phyloP scores from a whole-genome alignment of 768 basidiomycete species.

The Rhizopogon vinicolor region DNA sequence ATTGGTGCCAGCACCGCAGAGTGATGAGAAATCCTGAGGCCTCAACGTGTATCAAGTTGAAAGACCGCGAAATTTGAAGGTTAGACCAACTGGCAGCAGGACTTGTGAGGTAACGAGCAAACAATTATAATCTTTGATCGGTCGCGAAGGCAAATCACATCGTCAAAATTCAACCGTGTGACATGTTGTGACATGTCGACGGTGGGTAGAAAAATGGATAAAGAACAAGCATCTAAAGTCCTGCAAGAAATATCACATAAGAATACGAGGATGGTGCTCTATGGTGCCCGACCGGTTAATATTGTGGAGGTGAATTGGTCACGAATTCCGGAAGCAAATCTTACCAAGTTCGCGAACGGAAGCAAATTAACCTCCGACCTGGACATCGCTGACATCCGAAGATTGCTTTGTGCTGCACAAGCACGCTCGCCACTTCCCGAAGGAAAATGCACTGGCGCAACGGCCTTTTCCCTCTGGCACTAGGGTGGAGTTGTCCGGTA shows the following conservation, averaged over 20 bases:
- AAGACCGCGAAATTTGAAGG: not conserved
- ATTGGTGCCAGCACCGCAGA: too few species aligned
- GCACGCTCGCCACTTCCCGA: slow-evolving; percentile 6
- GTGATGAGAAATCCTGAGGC: not conserved
- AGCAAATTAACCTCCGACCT: not conserved
- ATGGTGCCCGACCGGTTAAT: not conserved
- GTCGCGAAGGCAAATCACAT: not conserved
- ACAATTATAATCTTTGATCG: not conserved
- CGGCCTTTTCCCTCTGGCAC: not conserved
- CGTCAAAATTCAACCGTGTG: not conserved
- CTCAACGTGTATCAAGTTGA: not conserved
- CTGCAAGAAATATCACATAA: not conserved
- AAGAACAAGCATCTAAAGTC: not conserved
- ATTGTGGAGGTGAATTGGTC: not conserved
- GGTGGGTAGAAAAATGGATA: not conserved
- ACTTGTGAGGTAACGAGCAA: not conserved
- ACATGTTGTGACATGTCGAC: not conserved
- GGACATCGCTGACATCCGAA: not conserved
- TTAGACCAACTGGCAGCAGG: too few species aligned
- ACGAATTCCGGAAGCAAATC: not conserved
- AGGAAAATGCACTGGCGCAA: not conserved
- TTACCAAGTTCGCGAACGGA: not conserved
- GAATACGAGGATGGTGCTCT: not conserved
- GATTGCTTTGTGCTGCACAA: slow-evolving; percentile 11
- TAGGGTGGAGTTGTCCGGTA: not conserved